Evolutionary conservation across 2,329 filamentous ascomycete genomes (phyloP).

Genomic region (Curvularia sp.): DNA sequence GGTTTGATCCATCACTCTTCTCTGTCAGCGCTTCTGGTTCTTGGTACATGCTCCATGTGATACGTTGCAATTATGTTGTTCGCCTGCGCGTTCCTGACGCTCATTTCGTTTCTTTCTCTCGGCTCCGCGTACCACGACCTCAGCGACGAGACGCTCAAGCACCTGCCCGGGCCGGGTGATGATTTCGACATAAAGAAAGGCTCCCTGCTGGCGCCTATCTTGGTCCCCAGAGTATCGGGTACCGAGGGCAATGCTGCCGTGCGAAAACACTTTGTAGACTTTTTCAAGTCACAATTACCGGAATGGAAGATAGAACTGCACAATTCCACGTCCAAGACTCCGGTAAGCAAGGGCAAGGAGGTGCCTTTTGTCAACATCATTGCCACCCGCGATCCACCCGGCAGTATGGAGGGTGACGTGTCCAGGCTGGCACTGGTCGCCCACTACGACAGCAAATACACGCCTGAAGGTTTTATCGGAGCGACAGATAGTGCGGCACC

Average conservation of each 20-base stretch:
- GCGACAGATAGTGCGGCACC: slow-evolving; percentile 93
- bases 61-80: slow-evolving; percentile 27
- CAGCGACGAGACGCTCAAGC: slow-evolving; percentile 76
- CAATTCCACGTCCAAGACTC: slow-evolving; percentile 86
- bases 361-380: slow-evolving; percentile 90
- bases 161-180: slow-evolving; percentile 70
- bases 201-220: slow-evolving; percentile 81
- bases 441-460: slow-evolving; percentile 89
- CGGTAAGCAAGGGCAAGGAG: slow-evolving; percentile 72
- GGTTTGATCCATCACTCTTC: not conserved
- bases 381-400: slow-evolving; percentile 88
- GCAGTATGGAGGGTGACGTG: slow-evolving; percentile 75
- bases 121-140: slow-evolving; percentile 65
- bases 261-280: slow-evolving; percentile 82
- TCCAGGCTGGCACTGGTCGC: slow-evolving; percentile 85
- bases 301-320: slow-evolving; percentile 83
- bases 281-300: slow-evolving; percentile 79
- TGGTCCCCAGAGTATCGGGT: slow-evolving; percentile 86
- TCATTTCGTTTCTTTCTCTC: slow-evolving; percentile 36
- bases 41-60: slow-evolving; percentile 21
- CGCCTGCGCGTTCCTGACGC: slow-evolving; percentile 30
- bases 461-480: slow-evolving; percentile 86
- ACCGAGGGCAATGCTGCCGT: slow-evolving; percentile 78
- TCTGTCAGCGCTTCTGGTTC: not conserved
- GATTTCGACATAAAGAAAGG: slow-evolving; percentile 86